phyloP scores from a whole-genome alignment of 352 stramenopile species.

The Pythium graminicola region DNA sequence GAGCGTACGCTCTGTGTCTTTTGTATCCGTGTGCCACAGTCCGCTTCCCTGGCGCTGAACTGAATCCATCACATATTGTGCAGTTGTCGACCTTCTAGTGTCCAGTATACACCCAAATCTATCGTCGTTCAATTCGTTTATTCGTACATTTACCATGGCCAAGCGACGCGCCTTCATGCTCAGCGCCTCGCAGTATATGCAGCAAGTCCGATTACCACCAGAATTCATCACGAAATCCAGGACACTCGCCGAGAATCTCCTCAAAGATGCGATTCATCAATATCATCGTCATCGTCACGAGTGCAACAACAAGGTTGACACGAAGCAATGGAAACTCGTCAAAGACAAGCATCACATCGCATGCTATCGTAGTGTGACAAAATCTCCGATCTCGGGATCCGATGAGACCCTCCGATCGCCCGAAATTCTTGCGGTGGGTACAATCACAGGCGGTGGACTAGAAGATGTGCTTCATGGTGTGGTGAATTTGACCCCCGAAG shows the following conservation, averaged over 20 bases:
- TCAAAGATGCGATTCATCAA: slow-evolving; percentile 19
- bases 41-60: too few relatives aligned
- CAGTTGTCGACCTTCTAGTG: too few relatives aligned
- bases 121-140: too few relatives aligned
- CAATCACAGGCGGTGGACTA: slow-evolving; percentile 26
- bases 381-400: background rate
- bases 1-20: background rate
- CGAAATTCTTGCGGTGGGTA: slow-evolving; percentile 40
- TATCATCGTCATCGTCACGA: slow-evolving; percentile 39
- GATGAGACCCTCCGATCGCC: slow-evolving; percentile 18
- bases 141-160: slow-evolving; percentile 11
- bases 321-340: slow-evolving; percentile 38
- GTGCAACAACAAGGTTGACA: slow-evolving; percentile 25
- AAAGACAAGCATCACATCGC: slow-evolving; percentile 35
- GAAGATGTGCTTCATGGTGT: slow-evolving; percentile 50
- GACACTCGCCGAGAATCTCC: slow-evolving; percentile 16
- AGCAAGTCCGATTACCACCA: slow-evolving; percentile 21
- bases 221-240: slow-evolving; percentile 19
- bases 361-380: slow-evolving; percentile 28
- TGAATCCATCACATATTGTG: too few relatives aligned
- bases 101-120: too few relatives aligned
- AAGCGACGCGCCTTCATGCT: slow-evolving; percentile 20
- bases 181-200: slow-evolving; percentile 25
- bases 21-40: background rate
- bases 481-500: slow-evolving; percentile 49